Conservation (phyloP, 352 stramenopile genomes). For the Globisporangium viniferum region DNA sequence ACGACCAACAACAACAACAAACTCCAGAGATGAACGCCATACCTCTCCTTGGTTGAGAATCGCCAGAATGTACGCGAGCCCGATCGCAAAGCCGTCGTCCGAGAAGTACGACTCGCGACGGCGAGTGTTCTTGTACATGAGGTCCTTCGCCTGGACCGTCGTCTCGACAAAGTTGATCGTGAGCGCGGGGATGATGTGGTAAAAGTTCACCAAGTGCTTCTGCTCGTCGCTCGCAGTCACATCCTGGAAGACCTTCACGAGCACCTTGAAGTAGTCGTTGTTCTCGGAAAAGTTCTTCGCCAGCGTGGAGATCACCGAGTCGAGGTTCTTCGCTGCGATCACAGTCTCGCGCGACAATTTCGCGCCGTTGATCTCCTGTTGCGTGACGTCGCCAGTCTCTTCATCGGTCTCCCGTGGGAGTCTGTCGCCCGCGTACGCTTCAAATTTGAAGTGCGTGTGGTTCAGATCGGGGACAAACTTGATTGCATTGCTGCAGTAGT, state of each 20-base stretch:
- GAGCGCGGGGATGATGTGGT: constrained; percentile 84
- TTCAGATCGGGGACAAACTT: constrained; percentile 92
- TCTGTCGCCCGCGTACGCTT: constrained; percentile 62
- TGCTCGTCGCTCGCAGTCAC: constrained; percentile 85
- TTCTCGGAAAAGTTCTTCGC: constrained; percentile 90
- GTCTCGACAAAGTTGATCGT: constrained; percentile 91
- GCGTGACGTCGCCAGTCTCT: constrained; percentile 43
- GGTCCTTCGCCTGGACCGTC: constrained; percentile 89
- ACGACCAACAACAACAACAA: not conserved
- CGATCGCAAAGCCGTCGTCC: constrained; percentile 95
- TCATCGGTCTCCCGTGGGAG: constrained; percentile 56
- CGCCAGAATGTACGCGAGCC: constrained; percentile 91
- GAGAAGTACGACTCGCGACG: constrained; percentile 94
- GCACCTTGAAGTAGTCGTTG: constrained; percentile 92
- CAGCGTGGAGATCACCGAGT: constrained; percentile 84
- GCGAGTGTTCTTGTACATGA: constrained; percentile 95
- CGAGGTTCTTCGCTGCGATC: constrained; percentile 81
- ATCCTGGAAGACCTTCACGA: constrained; percentile 88
- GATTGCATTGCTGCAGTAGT: constrained; percentile 91
- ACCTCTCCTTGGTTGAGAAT: constrained; percentile 89
- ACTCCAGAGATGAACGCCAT: constrained; percentile 4
- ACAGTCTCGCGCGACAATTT: constrained; percentile 80
- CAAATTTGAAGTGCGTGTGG: constrained; percentile 82
- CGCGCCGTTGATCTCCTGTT: constrained; percentile 47
- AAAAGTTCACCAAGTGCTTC: constrained; percentile 92